Evolutionary conservation across 1,139 yeast genomes (phyloP), one percentile per base, ranked within the genome.

Genomic region (Suhomyces bokatorum): DNA sequence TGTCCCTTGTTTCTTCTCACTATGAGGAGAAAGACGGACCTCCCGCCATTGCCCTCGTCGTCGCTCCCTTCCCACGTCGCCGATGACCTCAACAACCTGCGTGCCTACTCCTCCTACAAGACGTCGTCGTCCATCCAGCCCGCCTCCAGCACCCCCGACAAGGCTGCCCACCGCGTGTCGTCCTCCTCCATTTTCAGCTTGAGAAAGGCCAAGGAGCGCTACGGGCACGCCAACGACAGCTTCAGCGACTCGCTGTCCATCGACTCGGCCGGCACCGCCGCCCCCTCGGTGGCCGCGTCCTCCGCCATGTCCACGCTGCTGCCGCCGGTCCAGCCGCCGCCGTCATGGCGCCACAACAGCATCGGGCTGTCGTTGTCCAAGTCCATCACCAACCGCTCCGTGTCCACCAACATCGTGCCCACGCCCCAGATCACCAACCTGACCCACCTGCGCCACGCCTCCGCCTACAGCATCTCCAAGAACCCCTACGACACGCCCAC

Each of bases 101-200:
- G 62, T 27, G 69, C 73, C n/a, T 69, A 69, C 53, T 38, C 42
- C 32, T 44, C 56, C 27, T 43, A 45, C 36, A 42, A 29, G 22
- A 46, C 47, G 45, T 17, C 43, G 32, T 37, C 43, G n/a, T 36
- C 32, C 44, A 34, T 45, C 46, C 42, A 16, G 35, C 33, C 10
- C n/a, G n/a, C 15, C 6, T 33, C 8, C 14, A 10, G n/a, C 17
- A 33, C 13, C 16, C 26, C 39, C 40, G 49, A 45, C 22, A 42
- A 43, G 30, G 36, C 20, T 27, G 17, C 40, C 46, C 57, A 61
- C 49, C 56, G 76, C 42, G 64, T 64, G 46, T 65, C 73, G 27
- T 60, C 73, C n/a, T 64, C 71, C 32, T 69, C 75, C 22, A 65
- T 73, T 16, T 73, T 73, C 53, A 65, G 73, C 50, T 55, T 70